Percentiles rank a stretch among this genome's conserved stretches.
These are phyloP conservation scores for Calocybe indica DNA, from an alignment of 768 basidiomycete species.

Conservation along the genomic window DNA sequence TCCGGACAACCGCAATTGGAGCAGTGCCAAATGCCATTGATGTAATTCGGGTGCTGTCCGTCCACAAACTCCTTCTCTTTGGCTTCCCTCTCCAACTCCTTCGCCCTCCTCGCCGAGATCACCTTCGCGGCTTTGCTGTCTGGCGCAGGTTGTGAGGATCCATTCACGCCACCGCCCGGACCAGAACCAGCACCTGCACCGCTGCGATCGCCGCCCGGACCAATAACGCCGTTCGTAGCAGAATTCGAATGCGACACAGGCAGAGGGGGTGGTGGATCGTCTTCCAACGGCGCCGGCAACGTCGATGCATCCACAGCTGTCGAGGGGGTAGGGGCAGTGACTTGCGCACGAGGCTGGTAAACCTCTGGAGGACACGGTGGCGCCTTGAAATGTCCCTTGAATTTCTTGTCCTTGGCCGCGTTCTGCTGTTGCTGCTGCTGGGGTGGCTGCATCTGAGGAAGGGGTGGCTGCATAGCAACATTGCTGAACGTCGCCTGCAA, in stretches of 20 bases:
- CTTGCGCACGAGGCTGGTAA: constrained; percentile 53
- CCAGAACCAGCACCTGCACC: too few species aligned
- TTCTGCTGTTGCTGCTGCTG: constrained; percentile 11
- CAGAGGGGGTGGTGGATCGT: constrained; percentile 42
- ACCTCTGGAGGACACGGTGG: constrained; percentile 52
- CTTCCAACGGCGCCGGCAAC: constrained; percentile 55
- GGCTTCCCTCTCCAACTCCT: constrained; percentile 75
- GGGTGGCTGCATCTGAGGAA: not conserved
- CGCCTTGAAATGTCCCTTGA: constrained; percentile 69
- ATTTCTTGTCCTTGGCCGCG: constrained; percentile 54
- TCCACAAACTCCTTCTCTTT: constrained; percentile 82
- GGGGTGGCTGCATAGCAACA: too few species aligned
- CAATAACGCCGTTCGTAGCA: not conserved
- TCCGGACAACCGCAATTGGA: constrained; percentile 93
- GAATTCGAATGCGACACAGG: constrained; percentile 11
- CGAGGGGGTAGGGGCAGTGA: constrained; percentile 54
- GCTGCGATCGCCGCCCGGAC: too few species aligned
- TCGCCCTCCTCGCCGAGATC: constrained; percentile 54
- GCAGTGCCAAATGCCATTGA: constrained; percentile 90
- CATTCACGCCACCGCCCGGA: too few species aligned
- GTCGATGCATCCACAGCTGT: constrained; percentile 62
- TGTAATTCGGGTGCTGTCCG: constrained; percentile 75
- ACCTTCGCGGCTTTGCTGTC: constrained; percentile 44
- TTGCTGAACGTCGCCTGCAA: too few species aligned
- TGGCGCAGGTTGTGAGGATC: constrained; percentile 16